Percentiles rank a stretch among this genome's conserved stretches.
These are phyloP conservation scores for Tylopilus intermedius DNA, from an alignment of 768 basidiomycete genomes.

Conservation along the genomic window DNA sequence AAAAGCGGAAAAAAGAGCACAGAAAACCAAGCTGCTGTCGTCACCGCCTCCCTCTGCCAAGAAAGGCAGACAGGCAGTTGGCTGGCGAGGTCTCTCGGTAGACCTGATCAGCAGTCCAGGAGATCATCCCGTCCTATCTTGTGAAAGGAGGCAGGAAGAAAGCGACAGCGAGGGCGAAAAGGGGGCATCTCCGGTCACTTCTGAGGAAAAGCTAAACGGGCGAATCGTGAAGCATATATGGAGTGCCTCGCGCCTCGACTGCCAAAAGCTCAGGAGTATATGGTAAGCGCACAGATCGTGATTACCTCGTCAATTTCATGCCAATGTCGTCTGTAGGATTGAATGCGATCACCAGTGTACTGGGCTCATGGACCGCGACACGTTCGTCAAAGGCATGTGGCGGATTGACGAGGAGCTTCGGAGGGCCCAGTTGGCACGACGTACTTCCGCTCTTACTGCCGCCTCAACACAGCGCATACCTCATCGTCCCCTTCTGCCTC, in stretches of 20 bases:
- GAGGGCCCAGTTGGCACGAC: constrained; percentile 43
- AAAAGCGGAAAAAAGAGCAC: constrained; percentile 32
- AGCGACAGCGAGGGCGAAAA: constrained; percentile 29
- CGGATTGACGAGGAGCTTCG: constrained; percentile 79
- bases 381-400: constrained; percentile 80
- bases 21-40: constrained; percentile 26
- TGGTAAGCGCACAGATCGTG: constrained; percentile 45
- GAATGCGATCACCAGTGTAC: constrained; percentile 57
- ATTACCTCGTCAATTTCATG: neutral
- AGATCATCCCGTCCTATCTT: constrained; percentile 22
- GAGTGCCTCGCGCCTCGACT: constrained; percentile 54
- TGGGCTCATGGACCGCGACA: constrained; percentile 60
- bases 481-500: constrained; percentile 26
- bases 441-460: constrained; percentile 28
- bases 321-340: constrained; percentile 40
- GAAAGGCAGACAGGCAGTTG: constrained; percentile 53
- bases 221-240: constrained; percentile 56
- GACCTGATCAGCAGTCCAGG: constrained; percentile 53
- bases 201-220: constrained; percentile 52
- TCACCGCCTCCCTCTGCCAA: constrained; percentile 36
- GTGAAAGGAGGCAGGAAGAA: constrained; percentile 11
- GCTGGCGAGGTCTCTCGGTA: constrained; percentile 71
- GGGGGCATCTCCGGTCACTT: constrained; percentile 22
- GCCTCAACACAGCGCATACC: constrained; percentile 33
- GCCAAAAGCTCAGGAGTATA: constrained; percentile 50